Evolutionary conservation across 148 eudicot genomes (phyloP), one percentile per base, ranked within the genome.

Genomic region (Rhododendron ferrugineum): DNA sequence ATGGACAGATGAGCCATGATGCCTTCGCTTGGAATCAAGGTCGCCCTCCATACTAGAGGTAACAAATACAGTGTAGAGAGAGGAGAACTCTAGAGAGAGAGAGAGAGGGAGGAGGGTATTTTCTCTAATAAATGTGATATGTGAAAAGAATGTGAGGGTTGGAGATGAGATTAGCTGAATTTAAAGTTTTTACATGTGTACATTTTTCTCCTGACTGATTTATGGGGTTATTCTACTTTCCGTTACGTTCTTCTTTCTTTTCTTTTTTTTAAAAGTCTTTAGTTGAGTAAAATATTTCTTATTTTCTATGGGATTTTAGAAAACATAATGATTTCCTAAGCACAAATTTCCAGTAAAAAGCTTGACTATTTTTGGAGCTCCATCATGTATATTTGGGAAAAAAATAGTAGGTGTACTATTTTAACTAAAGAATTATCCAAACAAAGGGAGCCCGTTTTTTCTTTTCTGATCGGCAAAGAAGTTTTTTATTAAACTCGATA

Each of bases 1-100:
- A 87, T 84, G 91, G 83, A 34, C 89, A 85, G 85, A 7, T 89
- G 76, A 89, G 86, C 86, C 89, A 87, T 87, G 91, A 89, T 36
- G 87, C 87, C 22, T 85, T 87, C 85, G 89, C 66, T 83, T 89
- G 91, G 91, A 68, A 44, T 54, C 88, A 87, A 85, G 88, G 86
- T n/a, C 84, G 87, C 20, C 74, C 89, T 85, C 86, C 89, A 47
- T 87, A 87, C 86, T 89, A 89, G 82, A 83, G 80, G 85, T 74
- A 50, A 84, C n/a, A 5, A 46, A 50, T 30, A 49, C 1, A 47
- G 11, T 70, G 52, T 68, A 28, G 20, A 30, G 49, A 28, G 11
- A 83, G 22, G n/a, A 66, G 77, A 62, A 20, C 26, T 62, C 68
- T 23, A 62, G 10, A 70, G 52, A 83, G 49, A 32, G 4, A 1